Percentiles rank a stretch among this genome's conserved stretches.
These are phyloP conservation scores for Agroathelia rolfsii DNA, from an alignment of 1,284 basidiomycete species.

Conservation along the genomic window DNA sequence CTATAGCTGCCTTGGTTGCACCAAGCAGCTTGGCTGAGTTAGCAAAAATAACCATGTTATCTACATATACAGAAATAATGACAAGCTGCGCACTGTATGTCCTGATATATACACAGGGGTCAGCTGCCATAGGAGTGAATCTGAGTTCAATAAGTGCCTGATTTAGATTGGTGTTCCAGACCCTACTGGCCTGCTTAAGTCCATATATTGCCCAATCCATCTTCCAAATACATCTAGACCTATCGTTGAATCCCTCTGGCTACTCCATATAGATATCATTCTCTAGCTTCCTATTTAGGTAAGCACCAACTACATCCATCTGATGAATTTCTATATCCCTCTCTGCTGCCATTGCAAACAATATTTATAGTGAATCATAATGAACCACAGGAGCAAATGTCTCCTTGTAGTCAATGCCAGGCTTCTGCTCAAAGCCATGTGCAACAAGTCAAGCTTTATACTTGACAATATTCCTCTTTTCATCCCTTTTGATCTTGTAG, in stretches of 20 bases:
- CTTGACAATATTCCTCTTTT: slow-evolving; percentile 15
- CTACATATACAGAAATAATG: too few relatives aligned
- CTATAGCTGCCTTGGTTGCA: too few relatives aligned
- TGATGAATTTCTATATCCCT: slow-evolving; percentile 9
- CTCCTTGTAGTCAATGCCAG: slow-evolving; percentile 21
- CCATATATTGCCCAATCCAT: slow-evolving; percentile 10
- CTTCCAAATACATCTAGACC: slow-evolving; percentile 5
- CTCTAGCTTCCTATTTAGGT: slow-evolving; percentile 12
- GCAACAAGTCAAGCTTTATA: slow-evolving; percentile 25
- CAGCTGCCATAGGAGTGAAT: too few relatives aligned
- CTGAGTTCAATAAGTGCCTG: not conserved
- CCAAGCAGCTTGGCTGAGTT: too few relatives aligned
- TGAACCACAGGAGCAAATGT: slow-evolving; percentile 15
- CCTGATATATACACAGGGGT: too few relatives aligned
- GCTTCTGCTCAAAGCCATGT: slow-evolving; percentile 22
- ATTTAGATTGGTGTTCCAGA: slow-evolving; percentile 10
- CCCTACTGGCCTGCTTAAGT: slow-evolving; percentile 13
- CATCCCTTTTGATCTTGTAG: slow-evolving; percentile 17
- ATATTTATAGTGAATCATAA: slow-evolving; percentile 10
- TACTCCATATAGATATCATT: slow-evolving; percentile 17
- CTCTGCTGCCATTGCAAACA: slow-evolving; percentile 13
- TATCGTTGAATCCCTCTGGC: slow-evolving; percentile 11
- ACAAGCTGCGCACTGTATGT: too few relatives aligned
- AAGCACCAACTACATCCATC: slow-evolving; percentile 17
- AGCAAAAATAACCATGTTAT: too few relatives aligned